Evolutionary conservation across 345 rosid species (phyloP).

Genomic region (Salix koriyanagi): DNA sequence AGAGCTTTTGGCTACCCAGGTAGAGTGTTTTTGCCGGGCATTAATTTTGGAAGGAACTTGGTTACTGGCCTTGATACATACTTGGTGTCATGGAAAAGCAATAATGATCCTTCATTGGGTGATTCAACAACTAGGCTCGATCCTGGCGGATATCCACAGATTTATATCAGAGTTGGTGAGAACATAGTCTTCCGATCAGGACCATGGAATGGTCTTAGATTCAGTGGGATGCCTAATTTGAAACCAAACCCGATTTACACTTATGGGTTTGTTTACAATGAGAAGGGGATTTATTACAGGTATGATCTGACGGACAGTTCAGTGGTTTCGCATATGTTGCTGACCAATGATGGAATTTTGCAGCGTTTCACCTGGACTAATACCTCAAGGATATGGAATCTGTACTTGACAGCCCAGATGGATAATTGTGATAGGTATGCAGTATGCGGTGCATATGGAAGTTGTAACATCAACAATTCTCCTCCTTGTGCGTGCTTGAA

Average conservation of each 20-base stretch:
- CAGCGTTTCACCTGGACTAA: constrained; percentile 4
- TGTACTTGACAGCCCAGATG: constrained; percentile 2
- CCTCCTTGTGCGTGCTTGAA: constrained; percentile 13
- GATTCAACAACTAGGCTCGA: constrained; percentile 15
- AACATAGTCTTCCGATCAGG: constrained; percentile 9
- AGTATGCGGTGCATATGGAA: constrained; percentile 18
- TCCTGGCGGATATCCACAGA: constrained; percentile 23
- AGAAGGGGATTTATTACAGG: constrained; percentile 13
- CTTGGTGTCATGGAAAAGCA: constrained; percentile 18
- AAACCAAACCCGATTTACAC: neutral
- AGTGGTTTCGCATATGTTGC: constrained; percentile 13
- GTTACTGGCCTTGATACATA: neutral
- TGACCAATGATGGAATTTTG: constrained; percentile 11
- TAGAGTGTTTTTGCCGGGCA: constrained; percentile 5
- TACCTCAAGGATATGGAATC: neutral
- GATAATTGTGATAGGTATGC: constrained; percentile 26
- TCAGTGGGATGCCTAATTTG: constrained; percentile 24
- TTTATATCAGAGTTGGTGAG: constrained; percentile 8
- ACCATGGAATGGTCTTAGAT: constrained; percentile 34
- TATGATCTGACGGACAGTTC: constrained; percentile 7
- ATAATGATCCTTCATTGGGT: constrained; percentile 29
- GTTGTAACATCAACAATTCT: constrained; percentile 18
- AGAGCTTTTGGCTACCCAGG: constrained; percentile 15
- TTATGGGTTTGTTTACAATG: constrained; percentile 13
- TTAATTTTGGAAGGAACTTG: constrained; percentile 13